A percentile compares a stretch with the other conserved stretches of the same genome.
Evolutionary conservation across 768 basidiomycete genomes (phyloP).

Genomic region (Lactarius deliciosus): DNA sequence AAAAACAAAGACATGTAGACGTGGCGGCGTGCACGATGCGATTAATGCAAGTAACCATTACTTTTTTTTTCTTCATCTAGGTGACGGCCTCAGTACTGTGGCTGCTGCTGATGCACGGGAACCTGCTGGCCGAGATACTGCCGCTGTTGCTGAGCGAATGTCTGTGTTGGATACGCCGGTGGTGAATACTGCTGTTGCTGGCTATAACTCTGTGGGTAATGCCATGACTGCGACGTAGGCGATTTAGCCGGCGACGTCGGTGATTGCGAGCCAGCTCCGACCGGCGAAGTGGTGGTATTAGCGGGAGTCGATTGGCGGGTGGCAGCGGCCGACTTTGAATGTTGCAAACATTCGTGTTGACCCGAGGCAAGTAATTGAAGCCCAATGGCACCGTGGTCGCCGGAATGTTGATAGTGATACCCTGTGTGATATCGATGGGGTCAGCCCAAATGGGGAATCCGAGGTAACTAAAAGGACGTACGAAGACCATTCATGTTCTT

Average conservation of each 20-base stretch:
- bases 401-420: slow-evolving; percentile 97
- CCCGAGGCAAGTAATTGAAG: slow-evolving; percentile 79
- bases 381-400: slow-evolving; percentile 91
- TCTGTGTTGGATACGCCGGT: slow-evolving; percentile 9
- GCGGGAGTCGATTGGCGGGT: slow-evolving; percentile 27
- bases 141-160: slow-evolving; percentile 21
- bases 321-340: slow-evolving; percentile 29
- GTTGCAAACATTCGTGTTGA: slow-evolving; percentile 55
- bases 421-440: slow-evolving; percentile 31
- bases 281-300: slow-evolving; percentile 6
- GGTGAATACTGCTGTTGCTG: slow-evolving; percentile 25
- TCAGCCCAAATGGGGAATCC: slow-evolving; percentile 20
- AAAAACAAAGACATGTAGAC: background rate
- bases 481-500: slow-evolving; percentile 98
- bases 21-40: slow-evolving; percentile 1
- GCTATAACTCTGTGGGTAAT: slow-evolving; percentile 14
- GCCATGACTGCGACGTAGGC: slow-evolving; percentile 15
- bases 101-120: slow-evolving; percentile 24
- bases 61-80: slow-evolving; percentile 11
- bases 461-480: slow-evolving; percentile 30
- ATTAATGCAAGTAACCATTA: slow-evolving; percentile 19
- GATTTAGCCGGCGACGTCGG: slow-evolving; percentile 13
- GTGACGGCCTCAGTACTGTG: slow-evolving; percentile 14
- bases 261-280: background rate
- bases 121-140: slow-evolving; percentile 21